Base-by-base conservation (phyloP, 2,329 filamentous ascomycete species). In the Elsinoe ampelina region DNA sequence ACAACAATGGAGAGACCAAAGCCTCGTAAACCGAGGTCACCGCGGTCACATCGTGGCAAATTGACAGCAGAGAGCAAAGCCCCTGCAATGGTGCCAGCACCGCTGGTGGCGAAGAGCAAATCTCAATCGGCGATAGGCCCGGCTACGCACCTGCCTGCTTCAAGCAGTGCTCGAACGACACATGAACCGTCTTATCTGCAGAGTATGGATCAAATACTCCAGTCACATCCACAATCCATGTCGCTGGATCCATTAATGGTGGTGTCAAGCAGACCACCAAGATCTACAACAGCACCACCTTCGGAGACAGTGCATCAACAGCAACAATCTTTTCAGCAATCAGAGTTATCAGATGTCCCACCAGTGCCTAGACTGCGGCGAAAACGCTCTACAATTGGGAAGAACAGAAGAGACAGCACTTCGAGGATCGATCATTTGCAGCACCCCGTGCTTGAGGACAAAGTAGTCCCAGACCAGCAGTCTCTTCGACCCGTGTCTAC, bases 21-120 rank as follows among this genome's bases (percentile, higher is more conserved):
- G 17, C 48, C 32, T 52, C 48, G 48, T 15, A 52, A 52, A 34
- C 48, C 48, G n/a, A 36, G 48, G 48, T 52, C 48, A 34, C 48
- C 48, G 17, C 48, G 48, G 13, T 52, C 48, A 13, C 48, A 52
- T 38, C 48, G 48, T 52, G 48, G 48, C 48, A 52, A 39, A 52
- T 17, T 26, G 19, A 10, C 32, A 39, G 32, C 11, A 11, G 48
- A 52, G n/a, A 34, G 10, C 26, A 17, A 36, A 15, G 5, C 22
- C 17, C 8, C n/a, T 13, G 10, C 34, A 34, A 15, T 39, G 6
- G 48, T 52, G 34, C 34, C 48, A 39, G 17, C 48, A 39, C 48
- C 35, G 5, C 48, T 39, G 12, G 48, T 39, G 48, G 48, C 48
- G 34, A 38, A 52, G 19, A 39, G 32, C 34, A 52, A n/a, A 36